A percentile compares a stretch with the other conserved stretches of the same genome.
phyloP scores from a whole-genome alignment of 2,329 filamentous ascomycete species.

The Xylariaceae sp. region DNA sequence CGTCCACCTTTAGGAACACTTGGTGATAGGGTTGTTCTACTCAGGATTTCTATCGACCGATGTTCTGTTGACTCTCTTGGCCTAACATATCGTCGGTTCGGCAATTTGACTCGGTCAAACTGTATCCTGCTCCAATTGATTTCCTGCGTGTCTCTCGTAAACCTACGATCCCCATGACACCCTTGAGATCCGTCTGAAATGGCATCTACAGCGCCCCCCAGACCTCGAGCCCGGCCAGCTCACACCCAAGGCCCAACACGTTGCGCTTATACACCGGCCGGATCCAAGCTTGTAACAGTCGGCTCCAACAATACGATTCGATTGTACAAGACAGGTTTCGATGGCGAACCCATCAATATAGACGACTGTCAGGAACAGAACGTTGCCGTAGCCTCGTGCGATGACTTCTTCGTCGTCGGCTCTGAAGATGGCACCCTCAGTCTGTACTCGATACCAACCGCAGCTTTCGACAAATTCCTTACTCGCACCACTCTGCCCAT shows the following conservation, averaged over 20 bases:
- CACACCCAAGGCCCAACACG: constrained; percentile 85
- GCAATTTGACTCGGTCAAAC: not conserved
- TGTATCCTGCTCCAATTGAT: constrained; percentile 4
- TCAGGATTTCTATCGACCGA: not conserved
- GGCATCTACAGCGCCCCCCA: constrained; percentile 41
- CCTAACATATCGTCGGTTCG: not conserved
- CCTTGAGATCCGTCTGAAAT: constrained; percentile 22
- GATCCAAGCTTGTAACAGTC: constrained; percentile 81
- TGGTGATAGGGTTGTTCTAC: not conserved
- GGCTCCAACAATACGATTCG: constrained; percentile 93
- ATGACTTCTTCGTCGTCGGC: constrained; percentile 83
- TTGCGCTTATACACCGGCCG: constrained; percentile 86
- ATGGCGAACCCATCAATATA: constrained; percentile 88
- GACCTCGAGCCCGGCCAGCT: constrained; percentile 63
- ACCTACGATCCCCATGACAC: not conserved
- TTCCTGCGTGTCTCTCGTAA: not conserved
- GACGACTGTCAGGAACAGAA: constrained; percentile 90
- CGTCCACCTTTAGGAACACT: not conserved
- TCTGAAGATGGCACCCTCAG: constrained; percentile 96
- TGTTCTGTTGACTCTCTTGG: no score
- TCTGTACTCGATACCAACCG: constrained; percentile 77
- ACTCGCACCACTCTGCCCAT: constrained; percentile 82
- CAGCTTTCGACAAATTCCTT: constrained; percentile 76
- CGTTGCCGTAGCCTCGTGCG: constrained; percentile 69
- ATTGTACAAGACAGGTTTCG: constrained; percentile 85